Conservation (phyloP, 2,329 filamentous ascomycete species). For the Trichoderma atrobrunneum region DNA sequence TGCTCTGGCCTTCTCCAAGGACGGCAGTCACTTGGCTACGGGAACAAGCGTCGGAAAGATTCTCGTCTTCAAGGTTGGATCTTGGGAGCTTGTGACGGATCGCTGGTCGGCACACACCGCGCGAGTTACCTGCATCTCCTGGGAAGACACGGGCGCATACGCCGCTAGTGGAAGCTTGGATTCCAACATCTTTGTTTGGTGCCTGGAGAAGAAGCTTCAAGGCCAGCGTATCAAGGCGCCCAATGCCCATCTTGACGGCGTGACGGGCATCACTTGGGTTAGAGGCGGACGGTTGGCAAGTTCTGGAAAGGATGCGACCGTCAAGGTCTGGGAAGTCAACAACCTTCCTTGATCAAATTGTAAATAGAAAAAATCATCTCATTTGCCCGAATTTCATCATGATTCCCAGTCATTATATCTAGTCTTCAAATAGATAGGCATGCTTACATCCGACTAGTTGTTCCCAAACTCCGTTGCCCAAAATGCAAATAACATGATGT, state of each 20-base stretch:
- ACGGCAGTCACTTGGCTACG: constrained; percentile 74
- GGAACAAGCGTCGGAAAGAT: constrained; percentile 87
- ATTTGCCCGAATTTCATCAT: background rate
- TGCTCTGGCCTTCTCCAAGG: constrained; percentile 75
- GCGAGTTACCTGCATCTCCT: constrained; percentile 60
- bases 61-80: constrained; percentile 63
- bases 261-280: constrained; percentile 83
- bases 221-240: constrained; percentile 78
- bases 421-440: background rate
- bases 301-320: constrained; percentile 79
- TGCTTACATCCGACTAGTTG: background rate
- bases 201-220: constrained; percentile 70
- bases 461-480: background rate
- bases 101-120: constrained; percentile 62
- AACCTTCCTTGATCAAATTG: constrained; percentile 32
- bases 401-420: constrained; percentile 7
- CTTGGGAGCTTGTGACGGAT: constrained; percentile 74
- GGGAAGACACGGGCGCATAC: constrained; percentile 75
- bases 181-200: constrained; percentile 92
- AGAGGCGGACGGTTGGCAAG: constrained; percentile 69
- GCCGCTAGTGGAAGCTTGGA: constrained; percentile 84
- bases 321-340: constrained; percentile 74
- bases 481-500: background rate
- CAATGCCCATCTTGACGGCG: constrained; percentile 95
- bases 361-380: background rate